Conservation (phyloP, 805 yeast species). For the Lachancea sp. region DNA sequence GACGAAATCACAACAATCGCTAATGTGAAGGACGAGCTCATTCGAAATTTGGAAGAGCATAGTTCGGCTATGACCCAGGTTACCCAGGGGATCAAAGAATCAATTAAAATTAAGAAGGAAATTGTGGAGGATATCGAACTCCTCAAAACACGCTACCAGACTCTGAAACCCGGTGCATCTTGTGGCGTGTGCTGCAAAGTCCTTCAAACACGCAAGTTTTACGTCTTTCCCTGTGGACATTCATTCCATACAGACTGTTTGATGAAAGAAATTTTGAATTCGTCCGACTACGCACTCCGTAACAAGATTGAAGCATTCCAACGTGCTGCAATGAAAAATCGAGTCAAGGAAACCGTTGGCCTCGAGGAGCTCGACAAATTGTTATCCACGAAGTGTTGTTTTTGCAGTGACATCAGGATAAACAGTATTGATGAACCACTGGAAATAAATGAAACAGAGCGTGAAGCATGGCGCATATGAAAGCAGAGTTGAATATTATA, state of each 20-base stretch:
- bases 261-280: constrained; percentile 50
- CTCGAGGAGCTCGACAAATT: constrained; percentile 50
- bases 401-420: constrained; percentile 72
- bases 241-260: constrained; percentile 85
- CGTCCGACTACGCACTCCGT: constrained; percentile 62
- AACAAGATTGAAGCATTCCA: constrained; percentile 46
- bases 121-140: constrained; percentile 54
- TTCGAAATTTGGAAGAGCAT: constrained; percentile 67
- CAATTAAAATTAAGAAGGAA: constrained; percentile 53
- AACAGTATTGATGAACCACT: constrained; percentile 62
- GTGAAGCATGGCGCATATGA: constrained; percentile 45
- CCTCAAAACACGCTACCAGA: constrained; percentile 49
- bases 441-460: constrained; percentile 37
- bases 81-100: constrained; percentile 68
- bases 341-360: constrained; percentile 22
- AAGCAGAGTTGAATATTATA: not conserved
- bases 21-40: constrained; percentile 76
- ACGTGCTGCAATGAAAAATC: constrained; percentile 20
- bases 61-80: constrained; percentile 59
- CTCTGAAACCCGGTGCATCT: constrained; percentile 77
- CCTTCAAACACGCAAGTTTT: constrained; percentile 64
- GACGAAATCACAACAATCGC: constrained; percentile 81
- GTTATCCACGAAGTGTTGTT: constrained; percentile 57
- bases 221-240: constrained; percentile 85
- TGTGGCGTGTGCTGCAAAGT: constrained; percentile 69